phyloP scores from a whole-genome alignment of 2,329 filamentous ascomycete genomes.

The Cercospora sesami region DNA sequence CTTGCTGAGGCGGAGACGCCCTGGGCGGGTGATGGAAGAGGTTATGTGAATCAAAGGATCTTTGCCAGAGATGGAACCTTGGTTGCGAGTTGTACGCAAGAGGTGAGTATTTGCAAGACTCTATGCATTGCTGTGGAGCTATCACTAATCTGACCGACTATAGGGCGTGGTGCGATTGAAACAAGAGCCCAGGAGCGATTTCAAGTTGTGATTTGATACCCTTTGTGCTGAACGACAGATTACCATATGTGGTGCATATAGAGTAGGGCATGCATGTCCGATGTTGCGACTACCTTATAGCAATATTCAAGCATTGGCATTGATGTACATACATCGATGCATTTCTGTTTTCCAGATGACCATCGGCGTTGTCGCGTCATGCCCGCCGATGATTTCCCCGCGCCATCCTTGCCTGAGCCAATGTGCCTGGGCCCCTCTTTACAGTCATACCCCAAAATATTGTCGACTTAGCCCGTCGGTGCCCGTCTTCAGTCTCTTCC shows the following conservation, averaged over 20 bases:
- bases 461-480: neutral
- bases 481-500: neutral
- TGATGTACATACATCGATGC: too few relatives aligned
- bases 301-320: neutral
- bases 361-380: neutral
- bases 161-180: constrained; percentile 56
- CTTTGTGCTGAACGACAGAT: neutral
- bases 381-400: constrained; percentile 5
- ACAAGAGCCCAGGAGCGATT: constrained; percentile 35
- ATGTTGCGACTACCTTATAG: neutral
- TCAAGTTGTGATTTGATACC: constrained; percentile 23
- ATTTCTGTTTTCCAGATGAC: neutral
- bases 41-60: constrained; percentile 73
- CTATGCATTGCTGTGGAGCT: neutral
- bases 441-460: constrained; percentile 5
- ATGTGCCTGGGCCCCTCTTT: neutral
- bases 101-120: constrained; percentile 50
- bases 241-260: neutral
- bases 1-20: constrained; percentile 76
- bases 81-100: constrained; percentile 77
- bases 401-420: neutral
- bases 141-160: constrained; percentile 22
- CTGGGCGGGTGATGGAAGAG: constrained; percentile 76
- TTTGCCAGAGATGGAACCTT: constrained; percentile 69
- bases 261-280: neutral